Conservation (phyloP, 345 rosid genomes). For the Hibiscus syriacus region DNA sequence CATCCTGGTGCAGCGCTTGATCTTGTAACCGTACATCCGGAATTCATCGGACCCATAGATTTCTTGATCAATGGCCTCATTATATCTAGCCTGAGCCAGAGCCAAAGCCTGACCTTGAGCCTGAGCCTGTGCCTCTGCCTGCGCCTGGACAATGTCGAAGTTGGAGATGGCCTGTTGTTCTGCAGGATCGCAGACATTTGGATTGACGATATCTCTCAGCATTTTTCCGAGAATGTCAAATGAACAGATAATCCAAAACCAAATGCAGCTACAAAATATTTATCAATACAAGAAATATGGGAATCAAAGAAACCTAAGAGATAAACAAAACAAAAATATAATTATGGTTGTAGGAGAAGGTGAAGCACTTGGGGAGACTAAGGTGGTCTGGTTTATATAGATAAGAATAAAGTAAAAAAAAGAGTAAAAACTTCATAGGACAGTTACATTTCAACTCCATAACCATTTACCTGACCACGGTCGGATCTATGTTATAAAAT, state of each 20-base stretch:
- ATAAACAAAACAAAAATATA: neutral
- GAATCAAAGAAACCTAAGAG: neutral
- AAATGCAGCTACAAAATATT: neutral
- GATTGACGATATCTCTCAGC: neutral
- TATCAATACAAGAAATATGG: too few relatives aligned
- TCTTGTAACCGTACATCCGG: constrained; percentile 82
- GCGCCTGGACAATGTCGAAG: constrained; percentile 16
- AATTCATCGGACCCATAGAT: constrained; percentile 58
- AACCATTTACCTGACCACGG: neutral
- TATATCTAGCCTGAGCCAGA: constrained; percentile 19
- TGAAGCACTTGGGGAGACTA: neutral
- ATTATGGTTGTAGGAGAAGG: neutral
- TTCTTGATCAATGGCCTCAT: constrained; percentile 24
- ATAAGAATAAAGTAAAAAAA: neutral
- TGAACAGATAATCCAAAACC: neutral
- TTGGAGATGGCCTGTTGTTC: constrained; percentile 23
- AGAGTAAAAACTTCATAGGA: neutral
- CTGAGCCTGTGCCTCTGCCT: neutral
- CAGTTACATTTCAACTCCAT: constrained; percentile 15
- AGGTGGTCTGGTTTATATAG: constrained; percentile 22
- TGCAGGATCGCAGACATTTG: constrained; percentile 13
- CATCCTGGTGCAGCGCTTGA: constrained; percentile 59
- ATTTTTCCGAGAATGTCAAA: too few relatives aligned
- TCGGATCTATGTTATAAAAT: too few relatives aligned
- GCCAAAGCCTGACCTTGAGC: too few relatives aligned